Percentiles rank a stretch among this genome's conserved stretches.
These are phyloP conservation scores for Meyerozyma sp. DNA, from an alignment of 1,139 yeast species.

Conservation along the genomic window DNA sequence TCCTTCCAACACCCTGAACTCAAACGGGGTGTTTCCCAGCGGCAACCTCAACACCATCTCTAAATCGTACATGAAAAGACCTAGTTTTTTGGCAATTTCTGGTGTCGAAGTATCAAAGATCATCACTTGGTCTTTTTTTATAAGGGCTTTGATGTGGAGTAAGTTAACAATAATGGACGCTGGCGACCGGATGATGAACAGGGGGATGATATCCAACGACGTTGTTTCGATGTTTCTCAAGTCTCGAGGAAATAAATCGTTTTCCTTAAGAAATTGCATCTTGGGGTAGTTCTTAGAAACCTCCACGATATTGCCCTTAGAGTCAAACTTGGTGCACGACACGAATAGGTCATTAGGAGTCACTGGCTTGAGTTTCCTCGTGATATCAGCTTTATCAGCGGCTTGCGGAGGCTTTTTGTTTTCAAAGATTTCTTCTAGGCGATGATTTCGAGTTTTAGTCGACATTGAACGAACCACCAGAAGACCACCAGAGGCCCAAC, in stretches of 20 bases:
- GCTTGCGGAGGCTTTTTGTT: conserved; percentile 1
- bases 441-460: background rate
- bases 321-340: conserved; percentile 71
- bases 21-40: conserved; percentile 46
- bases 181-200: conserved; percentile 68
- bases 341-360: conserved; percentile 55
- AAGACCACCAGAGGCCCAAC: background rate
- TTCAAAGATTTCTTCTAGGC: background rate
- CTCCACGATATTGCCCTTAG: conserved; percentile 63
- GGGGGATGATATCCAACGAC: conserved; percentile 82
- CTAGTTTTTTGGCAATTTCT: conserved; percentile 53
- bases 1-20: conserved; percentile 84
- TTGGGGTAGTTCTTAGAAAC: conserved; percentile 77
- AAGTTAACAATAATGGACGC: conserved; percentile 76
- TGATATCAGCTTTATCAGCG: conserved; percentile 5
- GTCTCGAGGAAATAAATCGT: conserved; percentile 77
- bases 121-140: conserved; percentile 74
- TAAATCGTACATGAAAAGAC: conserved; percentile 80
- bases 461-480: background rate
- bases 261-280: conserved; percentile 66
- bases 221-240: conserved; percentile 85
- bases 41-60: conserved; percentile 65
- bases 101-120: conserved; percentile 71
- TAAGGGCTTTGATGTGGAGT: conserved; percentile 80
- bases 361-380: conserved; percentile 44